A percentile compares a stretch with the other conserved stretches of the same genome.
phyloP scores from a whole-genome alignment of 257 asterid genomes.

The Nicotiana otophora region DNA sequence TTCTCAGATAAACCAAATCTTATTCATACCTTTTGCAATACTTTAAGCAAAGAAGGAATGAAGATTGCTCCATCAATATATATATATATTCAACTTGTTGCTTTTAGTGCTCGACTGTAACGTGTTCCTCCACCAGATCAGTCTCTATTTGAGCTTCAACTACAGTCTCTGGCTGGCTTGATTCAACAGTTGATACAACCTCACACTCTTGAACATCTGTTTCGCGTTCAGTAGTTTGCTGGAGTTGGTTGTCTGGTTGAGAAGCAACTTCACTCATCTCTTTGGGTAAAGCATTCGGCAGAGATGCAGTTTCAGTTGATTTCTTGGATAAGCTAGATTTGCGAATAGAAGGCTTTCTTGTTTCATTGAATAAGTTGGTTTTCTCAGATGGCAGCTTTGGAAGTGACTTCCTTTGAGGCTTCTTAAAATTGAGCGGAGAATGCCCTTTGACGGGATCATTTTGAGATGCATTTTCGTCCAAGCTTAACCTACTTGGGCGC shows the following conservation, averaged over 20 bases:
- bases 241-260: slow-evolving; percentile 8
- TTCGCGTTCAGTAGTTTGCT: neutral
- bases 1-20: slow-evolving; percentile 16
- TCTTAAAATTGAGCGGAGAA: slow-evolving; percentile 37
- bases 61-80: slow-evolving; percentile 21
- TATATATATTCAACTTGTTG: slow-evolving; percentile 15
- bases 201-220: neutral
- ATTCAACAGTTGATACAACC: slow-evolving; percentile 10
- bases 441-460: slow-evolving; percentile 36
- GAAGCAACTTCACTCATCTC: slow-evolving; percentile 22
- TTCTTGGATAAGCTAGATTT: slow-evolving; percentile 35
- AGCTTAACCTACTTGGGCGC: slow-evolving; percentile 49
- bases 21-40: slow-evolving; percentile 14
- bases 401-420: slow-evolving; percentile 71
- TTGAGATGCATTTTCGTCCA: slow-evolving; percentile 52
- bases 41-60: slow-evolving; percentile 14
- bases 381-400: slow-evolving; percentile 80
- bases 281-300: slow-evolving; percentile 17
- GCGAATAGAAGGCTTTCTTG: slow-evolving; percentile 29
- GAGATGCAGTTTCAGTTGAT: slow-evolving; percentile 25
- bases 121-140: slow-evolving; percentile 10
- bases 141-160: slow-evolving; percentile 16
- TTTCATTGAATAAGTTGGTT: slow-evolving; percentile 40
- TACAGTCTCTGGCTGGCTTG: neutral
- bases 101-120: slow-evolving; percentile 20